Percentiles rank a stretch among this genome's conserved stretches.
Conservation (phyloP, 169 alveolate species). For the Cystoisospora suis region DNA sequence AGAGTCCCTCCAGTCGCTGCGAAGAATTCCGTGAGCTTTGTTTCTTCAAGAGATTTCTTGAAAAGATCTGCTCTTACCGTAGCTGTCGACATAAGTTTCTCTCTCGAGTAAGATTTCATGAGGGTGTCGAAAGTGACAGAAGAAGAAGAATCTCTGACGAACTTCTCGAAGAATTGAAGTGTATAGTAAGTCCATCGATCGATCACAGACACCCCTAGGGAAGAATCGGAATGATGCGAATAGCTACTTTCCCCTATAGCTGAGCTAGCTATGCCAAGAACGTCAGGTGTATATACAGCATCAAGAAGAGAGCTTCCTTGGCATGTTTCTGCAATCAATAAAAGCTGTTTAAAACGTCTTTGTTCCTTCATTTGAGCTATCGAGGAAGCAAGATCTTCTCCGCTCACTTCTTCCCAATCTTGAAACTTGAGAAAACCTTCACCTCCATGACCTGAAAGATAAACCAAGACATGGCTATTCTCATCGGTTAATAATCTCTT, state of each 20-base stretch:
- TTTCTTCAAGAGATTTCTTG: not conserved
- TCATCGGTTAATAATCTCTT: constrained; percentile 48
- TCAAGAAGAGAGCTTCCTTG: constrained; percentile 44
- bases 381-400: constrained; percentile 49
- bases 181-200: constrained; percentile 50
- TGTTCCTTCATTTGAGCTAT: constrained; percentile 19
- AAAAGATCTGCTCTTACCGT: constrained; percentile 7
- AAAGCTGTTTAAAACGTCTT: constrained; percentile 9
- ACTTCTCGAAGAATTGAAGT: not conserved
- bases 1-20: not conserved
- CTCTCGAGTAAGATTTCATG: not conserved
- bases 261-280: constrained; percentile 29
- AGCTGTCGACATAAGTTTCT: not conserved
- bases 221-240: constrained; percentile 13
- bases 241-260: constrained; percentile 19
- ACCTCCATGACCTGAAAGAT: constrained; percentile 65
- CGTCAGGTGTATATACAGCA: constrained; percentile 11
- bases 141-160: not conserved
- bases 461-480: constrained; percentile 49
- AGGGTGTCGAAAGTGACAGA: not conserved
- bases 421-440: constrained; percentile 56
- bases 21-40: constrained; percentile 13
- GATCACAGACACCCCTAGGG: constrained; percentile 35
- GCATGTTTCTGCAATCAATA: constrained; percentile 54
- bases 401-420: constrained; percentile 63